Conservation (phyloP, 2,329 filamentous ascomycete genomes). For the Epichloe bromicola region DNA sequence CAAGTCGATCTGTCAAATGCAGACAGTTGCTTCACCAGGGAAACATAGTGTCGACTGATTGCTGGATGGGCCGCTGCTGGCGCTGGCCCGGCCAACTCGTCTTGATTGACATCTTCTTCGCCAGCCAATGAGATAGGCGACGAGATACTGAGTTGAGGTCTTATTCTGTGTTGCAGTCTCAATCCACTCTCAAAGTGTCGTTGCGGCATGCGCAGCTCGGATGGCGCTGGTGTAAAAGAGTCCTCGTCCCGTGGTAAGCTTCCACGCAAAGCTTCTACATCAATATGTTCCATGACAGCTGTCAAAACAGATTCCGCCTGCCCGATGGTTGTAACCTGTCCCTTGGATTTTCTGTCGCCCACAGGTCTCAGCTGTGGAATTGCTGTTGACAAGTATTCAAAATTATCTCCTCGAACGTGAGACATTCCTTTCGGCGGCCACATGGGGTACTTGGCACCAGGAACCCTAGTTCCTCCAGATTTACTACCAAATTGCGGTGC, state of each 20-base stretch:
- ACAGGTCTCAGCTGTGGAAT: neutral
- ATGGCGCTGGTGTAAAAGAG: constrained; percentile 30
- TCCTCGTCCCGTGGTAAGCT: constrained; percentile 20
- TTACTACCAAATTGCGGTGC: constrained; percentile 31
- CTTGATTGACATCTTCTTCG: constrained; percentile 17
- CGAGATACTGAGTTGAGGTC: constrained; percentile 29
- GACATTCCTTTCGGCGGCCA: constrained; percentile 56
- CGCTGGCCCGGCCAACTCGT: constrained; percentile 19
- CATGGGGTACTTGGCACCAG: constrained; percentile 51
- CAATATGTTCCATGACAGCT: constrained; percentile 13
- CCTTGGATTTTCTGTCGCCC: constrained; percentile 34
- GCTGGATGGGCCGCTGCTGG: constrained; percentile 37
- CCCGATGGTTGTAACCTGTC: constrained; percentile 27
- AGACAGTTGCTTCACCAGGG: constrained; percentile 50
- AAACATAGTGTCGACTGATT: constrained; percentile 43
- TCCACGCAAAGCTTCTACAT: constrained; percentile 15
- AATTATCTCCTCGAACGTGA: constrained; percentile 44
- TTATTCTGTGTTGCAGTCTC: constrained; percentile 37
- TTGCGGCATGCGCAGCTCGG: constrained; percentile 38
- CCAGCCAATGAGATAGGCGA: constrained; percentile 2
- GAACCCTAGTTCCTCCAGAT: constrained; percentile 41
- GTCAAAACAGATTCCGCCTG: constrained; percentile 31
- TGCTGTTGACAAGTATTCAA: neutral
- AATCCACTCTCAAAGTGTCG: constrained; percentile 46
- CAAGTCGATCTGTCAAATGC: constrained; percentile 71